Percentiles rank a stretch among this genome's conserved stretches.
Evolutionary conservation across 345 rosid species (phyloP).

Genomic region (Crucihimalaya himalaica): DNA sequence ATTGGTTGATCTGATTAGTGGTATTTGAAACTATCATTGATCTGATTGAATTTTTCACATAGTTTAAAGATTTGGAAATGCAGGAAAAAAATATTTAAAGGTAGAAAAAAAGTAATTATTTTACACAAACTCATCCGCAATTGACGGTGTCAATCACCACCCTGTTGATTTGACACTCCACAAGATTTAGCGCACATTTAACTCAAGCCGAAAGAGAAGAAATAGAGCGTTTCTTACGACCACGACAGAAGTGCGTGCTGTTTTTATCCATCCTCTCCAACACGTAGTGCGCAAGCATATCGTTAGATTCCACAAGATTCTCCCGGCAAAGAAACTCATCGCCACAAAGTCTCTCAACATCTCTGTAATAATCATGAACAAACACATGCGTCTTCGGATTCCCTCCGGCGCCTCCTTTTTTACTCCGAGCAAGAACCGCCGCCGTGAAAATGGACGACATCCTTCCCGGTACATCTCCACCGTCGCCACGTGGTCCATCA

Average conservation of each 20-base stretch:
- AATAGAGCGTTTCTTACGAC: slow-evolving; percentile 34
- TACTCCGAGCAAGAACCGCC: slow-evolving; percentile 87
- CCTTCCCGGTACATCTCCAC: slow-evolving; percentile 71
- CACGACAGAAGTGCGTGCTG: slow-evolving; percentile 40
- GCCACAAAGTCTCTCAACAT: slow-evolving; percentile 72
- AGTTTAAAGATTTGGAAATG: neutral
- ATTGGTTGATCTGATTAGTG: too few relatives aligned
- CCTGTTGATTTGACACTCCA: neutral
- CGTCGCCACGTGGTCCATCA: slow-evolving; percentile 94
- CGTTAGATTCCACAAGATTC: slow-evolving; percentile 67
- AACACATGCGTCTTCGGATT: slow-evolving; percentile 77
- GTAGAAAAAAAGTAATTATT: slow-evolving; percentile 6
- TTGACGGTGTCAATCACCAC: slow-evolving; percentile 29
- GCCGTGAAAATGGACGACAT: slow-evolving; percentile 93
- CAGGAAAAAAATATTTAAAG: neutral
- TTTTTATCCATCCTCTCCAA: slow-evolving; percentile 75
- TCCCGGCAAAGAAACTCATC: slow-evolving; percentile 87
- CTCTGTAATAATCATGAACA: slow-evolving; percentile 84
- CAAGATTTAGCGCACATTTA: slow-evolving; percentile 4
- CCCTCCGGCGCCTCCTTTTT: slow-evolving; percentile 50
- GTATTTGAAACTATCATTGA: neutral
- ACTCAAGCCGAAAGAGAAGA: slow-evolving; percentile 34
- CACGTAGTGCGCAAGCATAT: slow-evolving; percentile 82
- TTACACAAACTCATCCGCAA: slow-evolving; percentile 29
- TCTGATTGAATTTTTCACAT: slow-evolving; percentile 18